These are phyloP conservation scores for Halophytophthora polymorphica DNA, from an alignment of 352 stramenopile genomes.

Conservation along the genomic window DNA sequence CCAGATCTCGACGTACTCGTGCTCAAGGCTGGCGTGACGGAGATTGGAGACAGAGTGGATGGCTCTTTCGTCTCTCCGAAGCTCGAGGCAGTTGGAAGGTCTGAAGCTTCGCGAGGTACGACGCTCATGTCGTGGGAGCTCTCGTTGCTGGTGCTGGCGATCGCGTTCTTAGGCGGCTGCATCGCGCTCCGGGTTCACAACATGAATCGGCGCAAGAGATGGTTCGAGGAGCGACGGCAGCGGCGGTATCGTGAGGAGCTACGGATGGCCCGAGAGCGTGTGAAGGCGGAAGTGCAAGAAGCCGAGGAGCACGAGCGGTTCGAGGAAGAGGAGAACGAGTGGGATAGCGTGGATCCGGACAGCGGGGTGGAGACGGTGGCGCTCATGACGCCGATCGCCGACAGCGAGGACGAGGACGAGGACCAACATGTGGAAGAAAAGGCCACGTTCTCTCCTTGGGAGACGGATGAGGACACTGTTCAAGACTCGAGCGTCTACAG, in stretches of 20 bases:
- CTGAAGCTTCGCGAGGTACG: neutral
- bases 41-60: neutral
- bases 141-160: constrained; percentile 32
- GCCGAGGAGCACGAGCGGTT: constrained; percentile 7
- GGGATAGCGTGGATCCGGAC: constrained; percentile 20
- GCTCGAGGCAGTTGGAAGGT: neutral
- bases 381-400: constrained; percentile 31
- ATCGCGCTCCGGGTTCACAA: constrained; percentile 46
- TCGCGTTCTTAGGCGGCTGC: constrained; percentile 44
- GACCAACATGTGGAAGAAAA: constrained; percentile 13
- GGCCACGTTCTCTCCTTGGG: neutral
- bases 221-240: constrained; percentile 37
- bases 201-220: constrained; percentile 45
- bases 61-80: neutral
- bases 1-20: too few species aligned
- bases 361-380: constrained; percentile 35
- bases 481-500: too few species aligned
- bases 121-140: constrained; percentile 39
- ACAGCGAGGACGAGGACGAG: constrained; percentile 25
- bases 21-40: too few species aligned
- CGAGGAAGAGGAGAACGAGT: constrained; percentile 22
- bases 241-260: constrained; percentile 28
- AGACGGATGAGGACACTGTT: constrained; percentile 8
- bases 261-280: constrained; percentile 21
- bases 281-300: constrained; percentile 12